Percentiles rank a stretch among this genome's conserved stretches.
Evolutionary conservation across 805 yeast species (phyloP).

Genomic region (Wickerhamiella occidentalis): DNA sequence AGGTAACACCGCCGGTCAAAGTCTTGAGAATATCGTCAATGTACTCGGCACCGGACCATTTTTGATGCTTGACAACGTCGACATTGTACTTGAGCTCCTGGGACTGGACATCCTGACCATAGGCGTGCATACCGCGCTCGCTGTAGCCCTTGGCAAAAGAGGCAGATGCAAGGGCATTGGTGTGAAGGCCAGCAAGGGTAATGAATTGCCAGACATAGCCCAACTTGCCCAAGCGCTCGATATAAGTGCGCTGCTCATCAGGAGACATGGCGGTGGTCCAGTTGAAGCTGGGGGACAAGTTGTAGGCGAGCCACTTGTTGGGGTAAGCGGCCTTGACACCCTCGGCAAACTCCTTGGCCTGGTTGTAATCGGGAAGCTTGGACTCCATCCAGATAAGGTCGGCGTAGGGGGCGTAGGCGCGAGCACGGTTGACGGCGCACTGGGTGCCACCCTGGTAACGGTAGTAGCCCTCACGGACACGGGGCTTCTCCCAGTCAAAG

Average conservation of each 20-base stretch:
- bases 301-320: slow-evolving; percentile 91
- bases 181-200: slow-evolving; percentile 92
- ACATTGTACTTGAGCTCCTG: slow-evolving; percentile 80
- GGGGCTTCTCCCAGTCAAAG: slow-evolving; percentile 91
- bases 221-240: slow-evolving; percentile 68
- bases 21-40: slow-evolving; percentile 80
- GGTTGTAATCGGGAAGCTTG: slow-evolving; percentile 82
- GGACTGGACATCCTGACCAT: slow-evolving; percentile 76
- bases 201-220: slow-evolving; percentile 98
- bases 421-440: slow-evolving; percentile 93
- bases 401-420: slow-evolving; percentile 89
- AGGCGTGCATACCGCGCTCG: slow-evolving; percentile 86
- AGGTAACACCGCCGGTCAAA: slow-evolving; percentile 87
- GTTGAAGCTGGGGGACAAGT: slow-evolving; percentile 93
- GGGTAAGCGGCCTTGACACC: slow-evolving; percentile 78
- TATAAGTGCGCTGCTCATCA: slow-evolving; percentile 81
- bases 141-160: slow-evolving; percentile 69
- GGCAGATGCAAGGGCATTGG: slow-evolving; percentile 85
- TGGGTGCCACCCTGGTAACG: slow-evolving; percentile 92
- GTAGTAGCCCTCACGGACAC: slow-evolving; percentile 95
- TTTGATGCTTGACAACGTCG: slow-evolving; percentile 94
- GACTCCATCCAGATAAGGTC: slow-evolving; percentile 98
- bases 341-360: slow-evolving; percentile 88
- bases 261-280: slow-evolving; percentile 91
- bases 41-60: slow-evolving; percentile 98